Percentiles rank a stretch among this genome's conserved stretches.
These are phyloP conservation scores for Arctium lappa DNA, from an alignment of 129 eudicot species.

Conservation along the genomic window DNA sequence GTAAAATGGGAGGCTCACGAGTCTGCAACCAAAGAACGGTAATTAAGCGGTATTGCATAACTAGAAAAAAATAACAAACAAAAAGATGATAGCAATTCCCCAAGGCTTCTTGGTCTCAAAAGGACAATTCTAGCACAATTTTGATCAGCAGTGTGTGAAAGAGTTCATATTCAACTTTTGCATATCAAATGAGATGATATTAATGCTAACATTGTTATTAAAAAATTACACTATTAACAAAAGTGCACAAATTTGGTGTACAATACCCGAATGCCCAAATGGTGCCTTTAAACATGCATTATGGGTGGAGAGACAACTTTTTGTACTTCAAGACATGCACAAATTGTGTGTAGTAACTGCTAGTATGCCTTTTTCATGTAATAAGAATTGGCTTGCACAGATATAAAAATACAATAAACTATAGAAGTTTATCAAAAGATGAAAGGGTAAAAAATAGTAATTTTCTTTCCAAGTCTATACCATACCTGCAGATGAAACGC, in stretches of 20 bases:
- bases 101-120: background rate
- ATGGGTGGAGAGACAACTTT: background rate
- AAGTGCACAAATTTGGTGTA: background rate
- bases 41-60: conserved; percentile 11
- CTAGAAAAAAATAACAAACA: background rate
- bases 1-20: conserved; percentile 35
- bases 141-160: background rate
- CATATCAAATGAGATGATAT: background rate
- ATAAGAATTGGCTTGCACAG: background rate
- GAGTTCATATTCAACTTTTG: background rate
- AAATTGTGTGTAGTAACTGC: background rate
- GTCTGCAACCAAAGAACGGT: conserved; percentile 29
- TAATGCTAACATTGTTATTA: background rate
- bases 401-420: background rate
- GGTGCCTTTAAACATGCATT: background rate
- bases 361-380: background rate
- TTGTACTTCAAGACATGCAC: background rate
- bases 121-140: background rate
- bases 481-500: conserved; percentile 36
- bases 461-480: background rate
- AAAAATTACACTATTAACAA: no score
- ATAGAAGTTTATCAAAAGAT: background rate
- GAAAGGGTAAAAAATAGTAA: background rate
- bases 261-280: background rate
- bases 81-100: background rate